phyloP scores from a whole-genome alignment of 2,329 filamentous ascomycete genomes.

The Cladophialophora yegresii region DNA sequence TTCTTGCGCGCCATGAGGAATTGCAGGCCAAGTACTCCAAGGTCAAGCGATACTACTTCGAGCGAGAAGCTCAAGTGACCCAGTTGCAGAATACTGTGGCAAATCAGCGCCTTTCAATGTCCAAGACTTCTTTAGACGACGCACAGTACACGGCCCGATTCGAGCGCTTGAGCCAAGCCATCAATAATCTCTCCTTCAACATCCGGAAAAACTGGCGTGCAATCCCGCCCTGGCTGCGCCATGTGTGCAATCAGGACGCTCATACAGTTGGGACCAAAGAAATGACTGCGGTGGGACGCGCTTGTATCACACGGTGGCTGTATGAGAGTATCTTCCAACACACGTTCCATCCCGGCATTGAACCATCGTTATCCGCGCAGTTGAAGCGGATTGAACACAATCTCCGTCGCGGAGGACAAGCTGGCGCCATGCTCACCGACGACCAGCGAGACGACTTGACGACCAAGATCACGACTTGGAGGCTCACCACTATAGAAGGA shows the following conservation, averaged over 20 bases:
- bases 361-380: conserved; percentile 71
- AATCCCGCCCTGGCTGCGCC: conserved; percentile 77
- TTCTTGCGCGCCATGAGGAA: conserved; percentile 49
- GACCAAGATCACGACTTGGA: conserved; percentile 87
- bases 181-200: conserved; percentile 92
- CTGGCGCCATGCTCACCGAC: conserved; percentile 28
- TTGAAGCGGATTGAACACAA: conserved; percentile 86
- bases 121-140: conserved; percentile 90
- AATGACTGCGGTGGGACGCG: conserved; percentile 93
- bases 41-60: conserved; percentile 96
- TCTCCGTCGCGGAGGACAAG: conserved; percentile 61
- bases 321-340: conserved; percentile 88
- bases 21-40: conserved; percentile 89
- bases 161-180: conserved; percentile 85
- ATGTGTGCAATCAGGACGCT: conserved; percentile 80
- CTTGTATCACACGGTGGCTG: conserved; percentile 85
- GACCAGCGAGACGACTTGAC: conserved; percentile 77
- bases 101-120: conserved; percentile 91
- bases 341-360: conserved; percentile 88
- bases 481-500: conserved; percentile 91
- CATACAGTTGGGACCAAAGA: conserved; percentile 88
- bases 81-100: conserved; percentile 96
- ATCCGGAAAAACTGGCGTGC: conserved; percentile 91
- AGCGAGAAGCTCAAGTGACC: conserved; percentile 85
- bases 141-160: conserved; percentile 90